Base-by-base conservation (phyloP, 345 rosid genomes). In the Linum lewisii region DNA sequence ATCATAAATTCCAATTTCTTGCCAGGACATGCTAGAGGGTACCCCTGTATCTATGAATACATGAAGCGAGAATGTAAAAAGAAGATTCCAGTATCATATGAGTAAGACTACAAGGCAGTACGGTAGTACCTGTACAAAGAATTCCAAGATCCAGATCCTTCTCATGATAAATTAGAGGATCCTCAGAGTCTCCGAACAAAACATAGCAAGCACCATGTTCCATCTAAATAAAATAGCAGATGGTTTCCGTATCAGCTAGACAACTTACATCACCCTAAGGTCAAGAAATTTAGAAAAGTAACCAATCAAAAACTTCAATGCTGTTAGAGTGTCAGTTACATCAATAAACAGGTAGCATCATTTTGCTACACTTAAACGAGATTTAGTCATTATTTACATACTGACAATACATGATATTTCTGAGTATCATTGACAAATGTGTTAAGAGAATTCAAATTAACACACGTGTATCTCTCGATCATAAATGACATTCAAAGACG, bases 81-180 rank as follows among this genome's bases (percentile, higher is more conserved):
- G 21, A 15, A 18, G 21, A 20, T 21, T 23, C 22, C 24, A 20
- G 1, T 6, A 9, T 52, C 54, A 24, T 23, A 45, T 37, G 15
- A 6, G 3, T 5, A 60, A 51, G 22, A 49, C 20, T 9, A 57
- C 22, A 61, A 59, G 16, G 47, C 18, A 6, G 7, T 16, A 19
- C 98, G 88, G 66, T 54, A 42, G 67, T 73, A 92, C 98, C 95
- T 86, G 84, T 79, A 42, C 49, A 63, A 66, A 92, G 75, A 34
- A 69, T 65, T 65, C 72, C 82, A 47, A 82, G 58, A 73, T 88
- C 83, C 26, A 80, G 71, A 42, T 71, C 85, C 66, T 72, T 77
- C 57, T 77, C 82, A 56, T 67, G 64, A 73, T 72, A 82, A 63
- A 69, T 63, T 59, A 71, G 24, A 71, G 89, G 82, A 66, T 69